These are phyloP conservation scores for Rubus idaeus DNA, from an alignment of 306 rosid species.

Conservation along the genomic window DNA sequence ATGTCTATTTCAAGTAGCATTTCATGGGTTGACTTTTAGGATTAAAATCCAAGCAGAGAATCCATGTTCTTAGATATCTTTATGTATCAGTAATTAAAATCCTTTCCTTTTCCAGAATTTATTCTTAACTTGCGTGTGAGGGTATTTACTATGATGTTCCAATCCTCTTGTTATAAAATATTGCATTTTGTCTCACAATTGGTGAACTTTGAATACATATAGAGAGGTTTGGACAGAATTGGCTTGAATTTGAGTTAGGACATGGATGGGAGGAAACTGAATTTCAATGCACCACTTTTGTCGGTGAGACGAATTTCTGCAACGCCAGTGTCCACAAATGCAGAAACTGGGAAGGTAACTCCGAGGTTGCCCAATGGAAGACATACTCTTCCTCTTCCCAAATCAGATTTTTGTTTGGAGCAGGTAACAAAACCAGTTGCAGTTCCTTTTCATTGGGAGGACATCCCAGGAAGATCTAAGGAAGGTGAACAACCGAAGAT, in stretches of 20 bases:
- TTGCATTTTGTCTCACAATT: constrained; percentile 19
- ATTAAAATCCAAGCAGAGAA: background rate
- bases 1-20: too few species aligned
- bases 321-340: constrained; percentile 35
- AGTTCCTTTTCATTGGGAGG: constrained; percentile 94
- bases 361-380: constrained; percentile 36
- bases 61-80: background rate
- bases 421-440: constrained; percentile 78
- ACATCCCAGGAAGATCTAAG: constrained; percentile 77
- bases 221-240: constrained; percentile 24
- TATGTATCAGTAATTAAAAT: background rate
- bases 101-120: constrained; percentile 30
- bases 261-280: constrained; percentile 77
- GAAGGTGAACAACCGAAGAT: constrained; percentile 39
- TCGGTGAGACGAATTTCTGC: constrained; percentile 83
- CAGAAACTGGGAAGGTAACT: constrained; percentile 43
- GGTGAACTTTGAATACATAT: constrained; percentile 16
- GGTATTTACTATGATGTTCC: constrained; percentile 12
- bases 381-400: constrained; percentile 38
- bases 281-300: constrained; percentile 79
- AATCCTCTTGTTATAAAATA: constrained; percentile 10
- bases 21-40: too few species aligned
- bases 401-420: constrained; percentile 44
- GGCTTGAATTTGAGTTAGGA: constrained; percentile 17
- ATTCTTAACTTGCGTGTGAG: constrained; percentile 22